Evolutionary conservation across 192 early-diverging fungal genomes (phyloP), one percentile per base, ranked within the genome.

Genomic region (Coemansia sp.): DNA sequence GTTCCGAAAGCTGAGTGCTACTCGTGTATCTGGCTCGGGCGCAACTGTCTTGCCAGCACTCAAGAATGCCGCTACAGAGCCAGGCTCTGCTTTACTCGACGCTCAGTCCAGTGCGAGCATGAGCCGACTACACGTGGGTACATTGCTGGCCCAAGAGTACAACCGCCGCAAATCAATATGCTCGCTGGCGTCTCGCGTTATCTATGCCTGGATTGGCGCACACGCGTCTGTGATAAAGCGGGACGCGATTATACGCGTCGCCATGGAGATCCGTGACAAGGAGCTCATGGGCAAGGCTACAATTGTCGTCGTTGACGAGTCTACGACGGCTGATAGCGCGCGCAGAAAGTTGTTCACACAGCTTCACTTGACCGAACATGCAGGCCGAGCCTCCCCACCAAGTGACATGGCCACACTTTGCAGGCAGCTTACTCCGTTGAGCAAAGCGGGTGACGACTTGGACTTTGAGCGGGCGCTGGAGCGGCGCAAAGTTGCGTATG

Each of bases 181-280:
- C 64, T 69, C 75, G 32, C 62, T 75, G 25, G 72, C 66, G 27
- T 75, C 80, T 19, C 69, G 73, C 34, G 70, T 68, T 25, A 66
- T 83, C 42, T 83, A 78, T 41, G 69, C 72, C 25, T 83, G 80
- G 80, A 63, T 83, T 41, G 80, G 80, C 5, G 64, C 80, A 2
- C 73, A 75, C 34, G 66, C 80, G 0, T 68, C 80, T n/a, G 66
- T 69, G 11, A 75, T 78, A 45, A 83, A 83, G 70, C 75, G 80
- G 19, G 76, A 83, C 31, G 80, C 76, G 5, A 75, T 78, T 19
- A 73, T 65, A 11, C 68, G 76, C 2, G 73, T 83, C 9, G 76
- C 80, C 23, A 67, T 64, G 67, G 80, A 83, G 68, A 75, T 83
- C 17, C 72, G 76, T 42, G 80, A 77, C 66, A 68, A 70, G 62